These are phyloP conservation scores for Microsporum canis DNA, from an alignment of 2,329 filamentous ascomycete genomes.

Conservation along the genomic window DNA sequence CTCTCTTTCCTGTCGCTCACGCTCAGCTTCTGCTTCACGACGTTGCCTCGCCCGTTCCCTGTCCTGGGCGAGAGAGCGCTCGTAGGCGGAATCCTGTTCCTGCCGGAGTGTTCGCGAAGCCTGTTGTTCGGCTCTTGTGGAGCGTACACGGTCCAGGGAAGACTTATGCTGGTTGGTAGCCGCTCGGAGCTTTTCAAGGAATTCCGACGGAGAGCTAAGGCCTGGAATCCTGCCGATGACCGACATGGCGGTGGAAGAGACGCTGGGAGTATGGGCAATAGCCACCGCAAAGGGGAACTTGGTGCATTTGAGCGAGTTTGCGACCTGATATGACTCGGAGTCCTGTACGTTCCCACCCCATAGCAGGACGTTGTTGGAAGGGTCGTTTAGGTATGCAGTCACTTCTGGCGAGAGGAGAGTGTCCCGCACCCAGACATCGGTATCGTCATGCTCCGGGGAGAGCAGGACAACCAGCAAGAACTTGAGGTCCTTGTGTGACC, in stretches of 20 bases:
- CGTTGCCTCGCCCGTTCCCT: conserved; percentile 68
- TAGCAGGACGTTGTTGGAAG: conserved; percentile 66
- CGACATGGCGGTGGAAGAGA: conserved; percentile 79
- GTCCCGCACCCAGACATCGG: conserved; percentile 64
- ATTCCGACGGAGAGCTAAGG: conserved; percentile 56
- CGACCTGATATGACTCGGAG: conserved; percentile 86
- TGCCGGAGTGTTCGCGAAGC: conserved; percentile 69
- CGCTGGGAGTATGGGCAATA: conserved; percentile 75
- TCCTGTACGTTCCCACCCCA: conserved; percentile 93
- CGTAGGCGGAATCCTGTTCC: conserved; percentile 87
- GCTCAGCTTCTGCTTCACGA: conserved; percentile 60
- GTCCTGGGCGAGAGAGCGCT: conserved; percentile 78
- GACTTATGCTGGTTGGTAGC: conserved; percentile 66
- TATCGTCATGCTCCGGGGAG: conserved; percentile 92
- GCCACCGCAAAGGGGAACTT: conserved; percentile 86
- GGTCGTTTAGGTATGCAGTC: conserved; percentile 59
- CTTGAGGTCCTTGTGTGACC: conserved; percentile 81
- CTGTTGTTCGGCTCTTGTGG: conserved; percentile 67
- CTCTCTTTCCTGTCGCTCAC: conserved; percentile 52
- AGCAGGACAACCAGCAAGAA: conserved; percentile 81
- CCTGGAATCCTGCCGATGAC: conserved; percentile 71
- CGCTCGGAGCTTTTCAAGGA: conserved; percentile 61
- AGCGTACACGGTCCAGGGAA: conserved; percentile 62
- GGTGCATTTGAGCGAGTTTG: conserved; percentile 74
- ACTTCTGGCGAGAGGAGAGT: conserved; percentile 70